Base-by-base conservation (phyloP, 1,139 yeast species). In the Pichia sp. region DNA sequence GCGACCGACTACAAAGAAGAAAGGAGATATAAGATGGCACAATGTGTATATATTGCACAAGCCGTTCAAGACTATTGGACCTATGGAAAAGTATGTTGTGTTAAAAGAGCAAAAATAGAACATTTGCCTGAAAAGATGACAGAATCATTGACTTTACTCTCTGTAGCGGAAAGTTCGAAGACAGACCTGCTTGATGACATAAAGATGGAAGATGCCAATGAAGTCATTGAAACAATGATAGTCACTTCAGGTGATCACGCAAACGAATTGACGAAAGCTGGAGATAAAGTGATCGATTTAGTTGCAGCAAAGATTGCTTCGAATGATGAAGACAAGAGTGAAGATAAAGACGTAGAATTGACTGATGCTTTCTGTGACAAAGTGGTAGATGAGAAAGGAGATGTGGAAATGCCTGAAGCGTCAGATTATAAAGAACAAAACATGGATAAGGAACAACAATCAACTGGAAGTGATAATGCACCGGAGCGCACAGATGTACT, bases 21-120 rank as follows among this genome's bases (percentile, higher is more conserved):
- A 26, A 55, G 74, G 16, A 80, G 82, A 53, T 74, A 69, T 51
- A 84, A 81, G 54, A 63, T 75, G 42, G 82, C 87, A 1, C 72
- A 81, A 38, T 82, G 93, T 53, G 71, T 74, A 11, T 66, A 69
- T 30, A 63, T 88, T 22, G 80, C 96, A 0, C 77, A 74, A 40
- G 82, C 88, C 0, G 70, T 88, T 1, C 62, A 63, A 44, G 95
- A 86, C 41, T 87, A 76, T 51, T 87, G 94, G 94, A 62, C 52
- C 1, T 72, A 70, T 47, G 96, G 96, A 1, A 77, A 76, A 49
- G 69, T 66, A 3, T 72, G 78, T 43, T 83, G 94, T 49, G 64
- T 83, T 11, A 74, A 67, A 44, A 53, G 67, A 32, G 63, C 58
- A 39, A 62, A 66, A 4, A 60, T 69, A 19, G 46, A 44, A 13